A percentile compares a stretch with the other conserved stretches of the same genome.
phyloP scores from a whole-genome alignment of 2,329 filamentous ascomycete genomes.

The Cryphonectria radicalis region DNA sequence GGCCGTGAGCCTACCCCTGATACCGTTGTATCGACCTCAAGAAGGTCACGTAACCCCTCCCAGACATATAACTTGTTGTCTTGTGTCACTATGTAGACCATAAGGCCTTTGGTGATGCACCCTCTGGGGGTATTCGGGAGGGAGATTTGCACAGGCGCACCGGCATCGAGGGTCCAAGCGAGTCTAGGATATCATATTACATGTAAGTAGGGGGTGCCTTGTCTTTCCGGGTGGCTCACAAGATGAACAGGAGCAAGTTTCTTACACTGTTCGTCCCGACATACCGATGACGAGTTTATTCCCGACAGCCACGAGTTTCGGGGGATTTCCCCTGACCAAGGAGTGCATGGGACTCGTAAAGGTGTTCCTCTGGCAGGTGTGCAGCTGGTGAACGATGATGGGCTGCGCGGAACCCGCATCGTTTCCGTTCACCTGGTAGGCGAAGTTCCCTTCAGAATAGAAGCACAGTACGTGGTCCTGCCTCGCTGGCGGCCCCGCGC shows the following conservation, averaged over 20 bases:
- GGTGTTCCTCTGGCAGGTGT: not conserved
- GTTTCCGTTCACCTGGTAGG: slow-evolving; percentile 4
- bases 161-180: not conserved
- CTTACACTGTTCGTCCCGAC: slow-evolving; percentile 16
- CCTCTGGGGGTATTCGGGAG: not conserved
- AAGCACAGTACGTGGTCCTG: not conserved
- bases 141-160: not conserved
- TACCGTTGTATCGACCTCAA: slow-evolving; percentile 6
- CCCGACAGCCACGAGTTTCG: slow-evolving; percentile 9
- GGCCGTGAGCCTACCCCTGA: not conserved
- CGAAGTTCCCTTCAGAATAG: slow-evolving; percentile 13
- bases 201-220: not conserved
- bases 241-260: too few relatives aligned
- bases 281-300: slow-evolving; percentile 3
- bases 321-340: not conserved
- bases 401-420: not conserved
- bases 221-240: not conserved
- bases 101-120: slow-evolving; percentile 6
- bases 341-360: not conserved
- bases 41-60: slow-evolving; percentile 4
- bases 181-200: not conserved
- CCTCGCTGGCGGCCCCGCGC: too few relatives aligned
- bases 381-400: slow-evolving; percentile 9
- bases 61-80: slow-evolving; percentile 9
- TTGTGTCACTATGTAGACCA: slow-evolving; percentile 4